Base-by-base conservation (phyloP, 2,329 filamentous ascomycete genomes). In the Ceratocystis colombiana region DNA sequence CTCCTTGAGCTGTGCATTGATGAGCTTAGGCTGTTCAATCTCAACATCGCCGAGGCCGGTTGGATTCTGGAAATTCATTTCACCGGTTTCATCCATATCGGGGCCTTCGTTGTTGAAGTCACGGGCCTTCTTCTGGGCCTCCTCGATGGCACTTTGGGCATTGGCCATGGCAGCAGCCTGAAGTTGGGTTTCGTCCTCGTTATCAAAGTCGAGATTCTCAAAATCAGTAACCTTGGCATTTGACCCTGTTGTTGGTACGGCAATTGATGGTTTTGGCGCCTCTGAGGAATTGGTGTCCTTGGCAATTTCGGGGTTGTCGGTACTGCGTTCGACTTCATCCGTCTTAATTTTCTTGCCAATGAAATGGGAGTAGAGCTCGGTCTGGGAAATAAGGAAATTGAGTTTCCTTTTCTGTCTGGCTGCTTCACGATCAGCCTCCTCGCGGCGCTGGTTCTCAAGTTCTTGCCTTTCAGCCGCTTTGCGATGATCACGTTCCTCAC, bases 261-360 rank as follows among this genome's bases (percentile, higher is more conserved):
- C 76, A 25, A 85, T 74, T 66, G 83, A 76, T 20, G 82, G 71
- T 64, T 77, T 77, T 59, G 76, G 75, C n/a, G 79, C 73, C 1
- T 72, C 70, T 30, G 74, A 71, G 62, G 78, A 73, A 6, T 77
- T 78, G 64, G 82, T 79, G 62, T 81, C 81, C 8, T 82, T 80
- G 0, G 82, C 82, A 62, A 88, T 86, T 61, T 89, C 87, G 6
- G 85, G 85, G 72, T 92, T 90, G 72, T 94, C 90, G 25, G 90
- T 94, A 62, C 89, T 93, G 68, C 88, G 83, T 77, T 99, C 92
- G 61, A 96, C 90, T 73, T 97, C 92, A 71, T 94, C 88, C 1
- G 93, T 97, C 79, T 96, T 96, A 77, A 97, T 96, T 80, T 99
- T 99, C 79, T 96, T 96, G 75, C 94, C 93, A 72, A 99, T 96